These are phyloP conservation scores for Persicaria tinctoria DNA, from an alignment of 148 eudicot species.

Conservation along the genomic window DNA sequence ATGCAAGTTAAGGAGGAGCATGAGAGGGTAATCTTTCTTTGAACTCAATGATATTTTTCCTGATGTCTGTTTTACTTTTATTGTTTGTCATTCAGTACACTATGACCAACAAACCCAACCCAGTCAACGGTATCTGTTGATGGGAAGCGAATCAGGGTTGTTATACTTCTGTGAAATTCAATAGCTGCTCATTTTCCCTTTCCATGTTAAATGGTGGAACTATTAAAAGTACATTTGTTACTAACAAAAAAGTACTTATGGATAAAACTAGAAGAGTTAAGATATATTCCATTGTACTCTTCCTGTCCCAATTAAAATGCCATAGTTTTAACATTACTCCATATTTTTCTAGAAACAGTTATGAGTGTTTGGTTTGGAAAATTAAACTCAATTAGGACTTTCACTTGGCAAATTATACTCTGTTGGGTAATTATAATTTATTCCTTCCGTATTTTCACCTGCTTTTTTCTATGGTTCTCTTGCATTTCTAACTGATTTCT, in stretches of 20 bases:
- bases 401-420: not conserved
- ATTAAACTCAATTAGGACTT: not conserved
- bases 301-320: not conserved
- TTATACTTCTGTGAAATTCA: not conserved
- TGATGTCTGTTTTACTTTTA: not conserved
- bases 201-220: not conserved
- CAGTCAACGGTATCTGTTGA: not conserved
- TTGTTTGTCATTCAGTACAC: no score
- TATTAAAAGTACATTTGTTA: not conserved
- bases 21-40: constrained; percentile 55
- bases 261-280: not conserved
- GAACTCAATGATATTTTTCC: not conserved
- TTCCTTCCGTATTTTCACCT: not conserved
- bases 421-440: not conserved
- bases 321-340: not conserved
- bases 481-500: not conserved
- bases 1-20: constrained; percentile 37
- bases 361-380: not conserved
- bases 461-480: not conserved
- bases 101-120: not conserved
- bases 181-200: not conserved
- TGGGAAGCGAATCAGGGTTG: not conserved
- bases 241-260: not conserved
- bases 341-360: not conserved
- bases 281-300: not conserved